Evolutionary conservation across 805 yeast species (phyloP).

Genomic region (Saccharomycopsis fermentans): DNA sequence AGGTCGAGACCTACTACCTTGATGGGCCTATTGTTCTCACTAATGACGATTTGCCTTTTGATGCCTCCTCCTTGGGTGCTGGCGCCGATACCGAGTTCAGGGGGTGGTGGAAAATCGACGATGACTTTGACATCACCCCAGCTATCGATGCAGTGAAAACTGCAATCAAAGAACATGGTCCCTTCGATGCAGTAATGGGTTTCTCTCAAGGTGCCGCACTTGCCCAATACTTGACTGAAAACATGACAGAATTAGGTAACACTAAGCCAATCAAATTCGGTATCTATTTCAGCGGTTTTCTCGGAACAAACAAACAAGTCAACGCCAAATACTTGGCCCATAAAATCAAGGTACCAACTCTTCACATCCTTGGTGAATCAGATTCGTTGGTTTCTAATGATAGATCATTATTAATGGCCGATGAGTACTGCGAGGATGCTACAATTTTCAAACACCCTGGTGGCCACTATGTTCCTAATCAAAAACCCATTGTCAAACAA

Average conservation of each 20-base stretch:
- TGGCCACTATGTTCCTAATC: conserved; percentile 93
- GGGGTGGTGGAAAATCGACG: conserved; percentile 72
- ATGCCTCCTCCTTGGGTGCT: conserved; percentile 20
- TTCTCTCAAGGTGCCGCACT: conserved; percentile 94
- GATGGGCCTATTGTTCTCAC: conserved; percentile 67
- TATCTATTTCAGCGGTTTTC: conserved; percentile 62
- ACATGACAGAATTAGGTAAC: conserved; percentile 43
- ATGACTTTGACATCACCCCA: conserved; percentile 22
- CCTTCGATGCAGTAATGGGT: conserved; percentile 82
- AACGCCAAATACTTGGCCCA: conserved; percentile 24
- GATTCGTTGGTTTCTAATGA: conserved; percentile 79
- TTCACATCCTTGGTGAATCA: conserved; percentile 77
- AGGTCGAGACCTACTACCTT: conserved; percentile 63
- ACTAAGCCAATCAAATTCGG: conserved; percentile 55
- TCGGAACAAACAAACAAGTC: conserved; percentile 31
- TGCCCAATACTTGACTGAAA: conserved; percentile 57
- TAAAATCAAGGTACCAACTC: conserved; percentile 31
- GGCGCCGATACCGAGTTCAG: conserved; percentile 35
- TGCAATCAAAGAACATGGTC: conserved; percentile 56
- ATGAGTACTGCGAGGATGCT: conserved; percentile 40
- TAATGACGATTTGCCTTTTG: conserved; percentile 66
- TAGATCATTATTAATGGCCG: conserved; percentile 52
- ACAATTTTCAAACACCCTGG: conserved; percentile 75
- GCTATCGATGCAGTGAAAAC: conserved; percentile 39
- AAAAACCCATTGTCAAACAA: conserved; percentile 32